A percentile compares a stretch with the other conserved stretches of the same genome.
phyloP scores from a whole-genome alignment of 768 basidiomycete genomes.

The Leccinum barrowsii region DNA sequence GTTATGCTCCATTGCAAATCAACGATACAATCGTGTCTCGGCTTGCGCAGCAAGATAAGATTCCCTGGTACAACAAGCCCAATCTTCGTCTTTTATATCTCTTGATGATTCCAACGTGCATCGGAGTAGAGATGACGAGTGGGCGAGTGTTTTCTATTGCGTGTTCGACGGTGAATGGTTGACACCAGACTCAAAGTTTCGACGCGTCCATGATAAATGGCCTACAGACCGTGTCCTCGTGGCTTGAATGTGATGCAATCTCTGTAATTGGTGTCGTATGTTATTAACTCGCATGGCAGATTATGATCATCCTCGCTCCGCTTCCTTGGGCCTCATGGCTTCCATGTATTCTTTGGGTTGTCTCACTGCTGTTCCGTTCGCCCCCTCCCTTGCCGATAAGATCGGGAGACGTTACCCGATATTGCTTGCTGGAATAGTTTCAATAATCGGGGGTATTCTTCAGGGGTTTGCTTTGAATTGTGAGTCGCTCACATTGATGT shows the following conservation, averaged over 20 bases:
- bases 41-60: background rate
- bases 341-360: constrained; percentile 61
- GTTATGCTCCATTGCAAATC: background rate
- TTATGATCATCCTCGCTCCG: background rate
- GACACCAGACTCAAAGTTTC: background rate
- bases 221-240: background rate
- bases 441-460: constrained; percentile 12
- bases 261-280: background rate
- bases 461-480: constrained; percentile 15
- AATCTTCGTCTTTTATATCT: background rate
- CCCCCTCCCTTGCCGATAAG: constrained; percentile 6
- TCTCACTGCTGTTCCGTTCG: constrained; percentile 48
- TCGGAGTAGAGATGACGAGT: background rate
- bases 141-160: background rate
- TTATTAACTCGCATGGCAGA: background rate
- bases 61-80: background rate
- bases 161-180: background rate
- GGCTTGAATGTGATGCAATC: background rate
- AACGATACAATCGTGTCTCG: background rate
- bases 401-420: constrained; percentile 16
- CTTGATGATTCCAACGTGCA: background rate
- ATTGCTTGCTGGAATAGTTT: constrained; percentile 9
- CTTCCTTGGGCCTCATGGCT: constrained; percentile 12
- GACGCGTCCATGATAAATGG: constrained; percentile 25
- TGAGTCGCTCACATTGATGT: background rate